phyloP scores from a whole-genome alignment of 495 filamentous ascomycete genomes.

The Aspergillus taichungensis region DNA sequence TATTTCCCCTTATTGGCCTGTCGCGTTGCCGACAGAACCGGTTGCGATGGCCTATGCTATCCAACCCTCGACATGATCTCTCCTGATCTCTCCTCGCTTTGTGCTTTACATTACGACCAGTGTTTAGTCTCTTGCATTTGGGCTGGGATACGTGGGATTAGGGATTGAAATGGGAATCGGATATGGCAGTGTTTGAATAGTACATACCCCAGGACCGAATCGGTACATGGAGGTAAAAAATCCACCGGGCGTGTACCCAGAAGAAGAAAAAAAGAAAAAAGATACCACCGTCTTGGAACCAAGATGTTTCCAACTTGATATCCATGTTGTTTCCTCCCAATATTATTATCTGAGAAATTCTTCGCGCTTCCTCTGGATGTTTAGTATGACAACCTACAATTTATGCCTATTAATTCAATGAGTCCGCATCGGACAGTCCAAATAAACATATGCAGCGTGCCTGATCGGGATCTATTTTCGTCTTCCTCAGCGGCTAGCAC shows the following conservation, averaged over 20 bases:
- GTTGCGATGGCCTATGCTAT: too few species aligned
- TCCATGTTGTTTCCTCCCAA: neutral
- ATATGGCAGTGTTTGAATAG: neutral
- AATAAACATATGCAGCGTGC: neutral
- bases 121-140: constrained; percentile 8
- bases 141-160: constrained; percentile 7
- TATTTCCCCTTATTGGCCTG: neutral
- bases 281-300: neutral
- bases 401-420: neutral
- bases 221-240: neutral
- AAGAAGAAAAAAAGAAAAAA: constrained; percentile 12
- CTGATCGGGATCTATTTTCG: neutral
- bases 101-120: neutral
- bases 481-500: too few species aligned
- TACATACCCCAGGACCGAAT: neutral
- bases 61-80: constrained; percentile 1
- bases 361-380: too few species aligned
- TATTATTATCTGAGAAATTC: too few species aligned
- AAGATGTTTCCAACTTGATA: constrained; percentile 5
- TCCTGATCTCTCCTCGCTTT: neutral
- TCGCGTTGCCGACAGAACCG: too few species aligned
- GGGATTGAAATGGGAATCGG: constrained; percentile 7
- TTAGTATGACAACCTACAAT: too few species aligned
- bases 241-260: constrained; percentile 12
- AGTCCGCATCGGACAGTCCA: neutral